Percentiles rank a stretch among this genome's conserved stretches.
phyloP scores from a whole-genome alignment of 208 protist genomes.

The Zelonia costaricensis region DNA sequence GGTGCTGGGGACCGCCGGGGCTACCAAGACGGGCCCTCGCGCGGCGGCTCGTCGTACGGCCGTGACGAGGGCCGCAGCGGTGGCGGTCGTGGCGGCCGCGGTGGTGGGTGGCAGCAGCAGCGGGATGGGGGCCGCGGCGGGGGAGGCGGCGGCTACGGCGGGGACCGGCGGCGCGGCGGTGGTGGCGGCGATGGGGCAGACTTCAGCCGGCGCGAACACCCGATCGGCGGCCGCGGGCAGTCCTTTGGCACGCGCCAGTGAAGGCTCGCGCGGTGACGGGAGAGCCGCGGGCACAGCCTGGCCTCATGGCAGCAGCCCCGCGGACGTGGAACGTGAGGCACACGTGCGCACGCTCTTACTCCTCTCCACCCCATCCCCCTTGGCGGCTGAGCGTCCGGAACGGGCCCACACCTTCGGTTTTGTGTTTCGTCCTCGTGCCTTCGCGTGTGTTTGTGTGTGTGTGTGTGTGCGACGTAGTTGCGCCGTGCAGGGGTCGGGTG shows the following conservation, averaged over 20 bases:
- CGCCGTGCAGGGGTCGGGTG: too few species aligned
- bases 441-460: too few species aligned
- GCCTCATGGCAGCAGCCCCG: too few species aligned
- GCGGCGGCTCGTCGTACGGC: constrained; percentile 2
- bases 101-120: too few species aligned
- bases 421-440: too few species aligned
- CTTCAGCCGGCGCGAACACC: not conserved
- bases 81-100: not conserved
- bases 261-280: not conserved
- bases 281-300: too few species aligned
- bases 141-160: constrained; percentile 20
- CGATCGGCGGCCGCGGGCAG: constrained; percentile 11
- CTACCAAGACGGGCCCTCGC: not conserved
- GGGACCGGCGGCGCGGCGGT: constrained; percentile 4
- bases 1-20: constrained; percentile 11
- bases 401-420: too few species aligned
- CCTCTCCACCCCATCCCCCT: too few species aligned
- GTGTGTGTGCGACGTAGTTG: too few species aligned
- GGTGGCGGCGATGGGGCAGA: not conserved
- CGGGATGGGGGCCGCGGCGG: constrained; percentile 22
- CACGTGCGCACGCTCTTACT: too few species aligned
- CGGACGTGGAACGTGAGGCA: not conserved
- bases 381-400: too few species aligned
- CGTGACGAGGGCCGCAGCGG: not conserved
- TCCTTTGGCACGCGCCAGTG: constrained; percentile 24